phyloP scores from a whole-genome alignment of 441 rosid genomes.

The Francoa sonchifolia region DNA sequence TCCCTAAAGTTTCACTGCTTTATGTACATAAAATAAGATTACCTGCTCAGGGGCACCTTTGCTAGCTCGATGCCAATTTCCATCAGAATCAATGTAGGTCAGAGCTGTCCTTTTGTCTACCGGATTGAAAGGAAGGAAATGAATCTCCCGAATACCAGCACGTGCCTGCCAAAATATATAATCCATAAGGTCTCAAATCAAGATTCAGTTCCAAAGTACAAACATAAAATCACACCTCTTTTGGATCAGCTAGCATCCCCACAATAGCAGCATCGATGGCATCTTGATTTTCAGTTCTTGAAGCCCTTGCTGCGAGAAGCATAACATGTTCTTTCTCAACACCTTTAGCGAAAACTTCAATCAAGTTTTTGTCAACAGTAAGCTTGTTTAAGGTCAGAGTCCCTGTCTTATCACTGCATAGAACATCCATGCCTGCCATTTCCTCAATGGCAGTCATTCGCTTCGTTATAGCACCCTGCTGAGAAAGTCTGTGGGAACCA shows the following conservation, averaged over 20 bases:
- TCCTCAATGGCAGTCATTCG: slow-evolving; percentile 95
- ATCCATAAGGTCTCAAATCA: not conserved
- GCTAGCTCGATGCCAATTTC: slow-evolving; percentile 75
- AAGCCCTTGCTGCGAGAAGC: slow-evolving; percentile 84
- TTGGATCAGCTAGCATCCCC: slow-evolving; percentile 91
- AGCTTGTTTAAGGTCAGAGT: slow-evolving; percentile 79
- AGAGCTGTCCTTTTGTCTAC: slow-evolving; percentile 85
- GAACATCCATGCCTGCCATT: too few species aligned
- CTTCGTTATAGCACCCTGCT: slow-evolving; percentile 90
- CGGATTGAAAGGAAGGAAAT: slow-evolving; percentile 74
- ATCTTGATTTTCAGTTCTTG: slow-evolving; percentile 92
- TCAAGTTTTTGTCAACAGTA: slow-evolving; percentile 51
- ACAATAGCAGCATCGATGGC: slow-evolving; percentile 98
- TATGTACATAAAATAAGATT: slow-evolving; percentile 1
- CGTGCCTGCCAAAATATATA: slow-evolving; percentile 39
- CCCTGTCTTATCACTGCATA: slow-evolving; percentile 89
- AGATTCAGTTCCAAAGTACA: not conserved
- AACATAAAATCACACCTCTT: slow-evolving; percentile 37
- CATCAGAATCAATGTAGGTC: slow-evolving; percentile 61
- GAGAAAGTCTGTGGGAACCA: slow-evolving; percentile 81
- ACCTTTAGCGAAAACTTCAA: slow-evolving; percentile 70
- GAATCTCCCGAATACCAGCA: slow-evolving; percentile 63
- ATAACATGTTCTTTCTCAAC: slow-evolving; percentile 68
- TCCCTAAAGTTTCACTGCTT: not conserved
- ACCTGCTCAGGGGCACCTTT: slow-evolving; percentile 98